Evolutionary conservation across 495 filamentous ascomycete species (phyloP).

Genomic region (Physcia stellaris): DNA sequence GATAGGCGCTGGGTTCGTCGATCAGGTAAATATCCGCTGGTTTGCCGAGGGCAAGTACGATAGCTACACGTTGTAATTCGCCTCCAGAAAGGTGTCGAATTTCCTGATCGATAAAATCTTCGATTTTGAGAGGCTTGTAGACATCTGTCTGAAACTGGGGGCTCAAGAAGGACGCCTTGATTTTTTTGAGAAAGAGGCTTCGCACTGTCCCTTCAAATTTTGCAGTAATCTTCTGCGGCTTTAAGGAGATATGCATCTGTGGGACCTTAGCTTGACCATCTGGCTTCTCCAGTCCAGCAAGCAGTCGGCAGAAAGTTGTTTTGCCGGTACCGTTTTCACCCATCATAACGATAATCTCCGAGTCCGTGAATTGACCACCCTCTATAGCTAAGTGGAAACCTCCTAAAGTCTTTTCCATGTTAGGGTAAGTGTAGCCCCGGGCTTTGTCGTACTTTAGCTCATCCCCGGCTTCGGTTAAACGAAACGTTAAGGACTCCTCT

Average conservation of each 20-base stretch:
- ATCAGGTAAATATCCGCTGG: slow-evolving; percentile 99
- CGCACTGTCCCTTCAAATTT: slow-evolving; percentile 95
- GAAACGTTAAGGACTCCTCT: slow-evolving; percentile 92
- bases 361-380: slow-evolving; percentile 80
- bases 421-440: slow-evolving; percentile 73
- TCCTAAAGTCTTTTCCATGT: slow-evolving; percentile 88
- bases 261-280: slow-evolving; percentile 65
- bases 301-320: slow-evolving; percentile 93
- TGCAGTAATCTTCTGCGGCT: slow-evolving; percentile 97
- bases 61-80: slow-evolving; percentile 97
- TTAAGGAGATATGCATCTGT: slow-evolving; percentile 95
- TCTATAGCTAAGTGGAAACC: slow-evolving; percentile 77
- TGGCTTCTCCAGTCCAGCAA: slow-evolving; percentile 85
- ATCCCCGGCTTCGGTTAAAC: slow-evolving; percentile 81
- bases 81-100: slow-evolving; percentile 97
- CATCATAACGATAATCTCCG: slow-evolving; percentile 99
- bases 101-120: slow-evolving; percentile 98
- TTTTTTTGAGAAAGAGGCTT: slow-evolving; percentile 91
- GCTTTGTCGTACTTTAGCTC: slow-evolving; percentile 78
- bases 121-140: slow-evolving; percentile 93
- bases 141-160: slow-evolving; percentile 99
- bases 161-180: slow-evolving; percentile 87
- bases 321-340: slow-evolving; percentile 94
- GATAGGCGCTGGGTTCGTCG: slow-evolving; percentile 87
- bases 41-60: slow-evolving; percentile 83